A percentile compares a stretch with the other conserved stretches of the same genome.
These are phyloP conservation scores for Colletotrichum navitas DNA, from an alignment of 2,329 filamentous ascomycete genomes.

Conservation along the genomic window DNA sequence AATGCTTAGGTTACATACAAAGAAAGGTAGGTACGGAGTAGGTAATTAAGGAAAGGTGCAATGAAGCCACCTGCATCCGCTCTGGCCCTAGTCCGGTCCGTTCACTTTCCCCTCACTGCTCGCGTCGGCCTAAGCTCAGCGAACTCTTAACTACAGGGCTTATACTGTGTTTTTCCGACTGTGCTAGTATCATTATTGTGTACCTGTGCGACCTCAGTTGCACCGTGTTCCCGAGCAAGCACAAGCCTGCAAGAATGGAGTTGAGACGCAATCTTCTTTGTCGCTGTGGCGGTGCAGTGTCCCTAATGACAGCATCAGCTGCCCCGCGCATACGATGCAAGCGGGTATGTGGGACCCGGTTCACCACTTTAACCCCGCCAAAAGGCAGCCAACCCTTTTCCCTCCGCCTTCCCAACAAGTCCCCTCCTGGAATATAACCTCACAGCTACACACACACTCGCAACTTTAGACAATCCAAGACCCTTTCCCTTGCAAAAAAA, in stretches of 20 bases:
- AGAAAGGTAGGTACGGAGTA: too few relatives aligned
- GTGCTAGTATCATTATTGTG: too few relatives aligned
- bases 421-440: conserved; percentile 11
- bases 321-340: conserved; percentile 41
- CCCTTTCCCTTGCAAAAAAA: background rate
- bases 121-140: conserved; percentile 13
- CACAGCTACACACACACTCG: conserved; percentile 10
- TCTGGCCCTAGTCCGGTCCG: conserved; percentile 14
- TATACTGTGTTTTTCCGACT: too few relatives aligned
- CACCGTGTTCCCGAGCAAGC: background rate
- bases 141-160: conserved; percentile 3
- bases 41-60: too few relatives aligned
- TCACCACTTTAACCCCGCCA: conserved; percentile 38
- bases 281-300: conserved; percentile 35
- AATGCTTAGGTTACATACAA: too few relatives aligned
- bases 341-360: conserved; percentile 34
- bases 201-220: background rate
- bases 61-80: conserved; percentile 3
- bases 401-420: conserved; percentile 37
- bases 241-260: background rate
- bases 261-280: background rate
- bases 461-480: background rate
- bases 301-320: conserved; percentile 40
- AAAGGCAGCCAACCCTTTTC: conserved; percentile 33
- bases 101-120: background rate